Conservation (phyloP, 192 early-diverging fungal genomes). For the Linnemannia hyalina region DNA sequence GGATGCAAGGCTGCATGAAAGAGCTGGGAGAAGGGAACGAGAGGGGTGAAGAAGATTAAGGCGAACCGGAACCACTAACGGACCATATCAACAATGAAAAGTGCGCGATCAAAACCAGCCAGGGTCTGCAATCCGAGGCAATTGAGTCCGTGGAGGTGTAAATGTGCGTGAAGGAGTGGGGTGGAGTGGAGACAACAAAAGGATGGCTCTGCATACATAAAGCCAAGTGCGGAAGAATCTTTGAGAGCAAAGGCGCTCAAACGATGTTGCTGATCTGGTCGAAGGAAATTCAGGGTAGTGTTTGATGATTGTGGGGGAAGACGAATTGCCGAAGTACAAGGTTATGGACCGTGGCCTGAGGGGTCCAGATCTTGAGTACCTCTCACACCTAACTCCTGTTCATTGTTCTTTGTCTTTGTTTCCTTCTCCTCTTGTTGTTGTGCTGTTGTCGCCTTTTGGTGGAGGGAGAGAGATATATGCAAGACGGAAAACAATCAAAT, state of each 20-base stretch:
- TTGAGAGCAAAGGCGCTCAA: background rate
- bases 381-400: background rate
- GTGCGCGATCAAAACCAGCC: background rate
- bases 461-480: background rate
- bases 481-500: background rate
- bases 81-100: background rate
- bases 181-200: background rate
- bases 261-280: background rate
- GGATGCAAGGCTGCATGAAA: slow-evolving; percentile 9
- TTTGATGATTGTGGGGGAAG: slow-evolving; percentile 4
- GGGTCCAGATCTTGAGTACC: background rate
- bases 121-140: background rate
- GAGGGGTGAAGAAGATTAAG: background rate
- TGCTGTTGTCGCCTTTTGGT: background rate
- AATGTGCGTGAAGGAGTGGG: background rate
- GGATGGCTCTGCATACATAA: background rate
- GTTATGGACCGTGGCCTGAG: background rate
- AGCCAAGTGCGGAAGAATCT: background rate
- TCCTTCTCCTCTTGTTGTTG: background rate
- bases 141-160: background rate
- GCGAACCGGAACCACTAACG: slow-evolving; percentile 1
- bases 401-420: background rate
- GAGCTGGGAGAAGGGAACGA: background rate
- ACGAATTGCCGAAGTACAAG: slow-evolving; percentile 4
- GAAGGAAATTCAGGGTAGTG: background rate